phyloP scores from a whole-genome alignment of 257 asterid species.

The Ballota nigra region DNA sequence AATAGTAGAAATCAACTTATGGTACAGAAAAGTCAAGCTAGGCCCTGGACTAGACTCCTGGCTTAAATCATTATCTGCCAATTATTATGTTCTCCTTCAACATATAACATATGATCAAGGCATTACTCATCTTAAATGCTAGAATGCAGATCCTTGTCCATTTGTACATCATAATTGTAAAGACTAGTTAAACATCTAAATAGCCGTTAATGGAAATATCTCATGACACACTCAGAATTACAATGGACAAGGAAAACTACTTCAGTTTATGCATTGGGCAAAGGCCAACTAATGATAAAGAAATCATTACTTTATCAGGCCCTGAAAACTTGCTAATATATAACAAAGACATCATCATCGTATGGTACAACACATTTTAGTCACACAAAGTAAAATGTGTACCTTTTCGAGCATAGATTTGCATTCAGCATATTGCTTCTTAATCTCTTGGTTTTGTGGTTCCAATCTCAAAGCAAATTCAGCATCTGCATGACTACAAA shows the following conservation, averaged over 20 bases:
- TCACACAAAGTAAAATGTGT: not conserved
- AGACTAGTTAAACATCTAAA: not conserved
- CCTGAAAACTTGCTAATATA: not conserved
- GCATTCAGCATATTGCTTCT: constrained; percentile 76
- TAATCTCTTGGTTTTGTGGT: constrained; percentile 89
- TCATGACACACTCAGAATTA: constrained; percentile 6
- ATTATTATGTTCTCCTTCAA: not conserved
- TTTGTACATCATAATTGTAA: not conserved
- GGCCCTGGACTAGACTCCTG: no score
- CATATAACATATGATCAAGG: not conserved
- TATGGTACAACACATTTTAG: not conserved
- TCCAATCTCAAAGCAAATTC: constrained; percentile 87
- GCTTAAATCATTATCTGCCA: not conserved
- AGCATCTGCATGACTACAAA: constrained; percentile 60
- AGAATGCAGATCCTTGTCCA: not conserved
- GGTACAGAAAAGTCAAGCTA: not conserved
- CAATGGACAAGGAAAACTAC: not conserved
- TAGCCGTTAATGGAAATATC: not conserved
- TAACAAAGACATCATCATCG: not conserved
- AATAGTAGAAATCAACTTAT: not conserved
- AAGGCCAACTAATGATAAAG: not conserved
- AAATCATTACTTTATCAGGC: not conserved
- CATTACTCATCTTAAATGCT: constrained; percentile 3
- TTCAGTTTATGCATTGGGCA: not conserved
- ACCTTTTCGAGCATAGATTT: constrained; percentile 82